phyloP scores from a whole-genome alignment of 2,329 filamentous ascomycete genomes.

The Neopestalotiopsis rosae region DNA sequence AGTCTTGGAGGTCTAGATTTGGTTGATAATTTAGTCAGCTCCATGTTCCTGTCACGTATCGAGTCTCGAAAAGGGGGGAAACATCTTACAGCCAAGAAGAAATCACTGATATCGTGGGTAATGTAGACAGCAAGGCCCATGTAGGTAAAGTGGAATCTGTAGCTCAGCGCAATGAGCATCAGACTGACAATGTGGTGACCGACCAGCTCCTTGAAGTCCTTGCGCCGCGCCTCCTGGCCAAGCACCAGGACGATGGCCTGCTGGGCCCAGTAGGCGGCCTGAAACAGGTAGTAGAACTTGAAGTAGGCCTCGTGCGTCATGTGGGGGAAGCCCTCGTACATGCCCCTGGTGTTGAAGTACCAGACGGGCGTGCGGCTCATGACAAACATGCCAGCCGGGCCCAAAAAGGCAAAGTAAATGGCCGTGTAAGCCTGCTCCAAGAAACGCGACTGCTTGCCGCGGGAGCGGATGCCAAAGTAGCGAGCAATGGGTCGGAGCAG shows the following conservation, averaged over 20 bases:
- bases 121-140: conserved; percentile 94
- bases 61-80: not conserved
- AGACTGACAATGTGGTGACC: conserved; percentile 91
- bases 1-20: conserved; percentile 78
- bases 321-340: conserved; percentile 91
- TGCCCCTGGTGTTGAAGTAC: conserved; percentile 91
- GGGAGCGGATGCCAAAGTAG: conserved; percentile 70
- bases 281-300: conserved; percentile 96
- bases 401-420: conserved; percentile 84
- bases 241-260: conserved; percentile 87
- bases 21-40: not conserved
- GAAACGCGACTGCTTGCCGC: conserved; percentile 85
- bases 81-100: conserved; percentile 83
- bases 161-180: conserved; percentile 82
- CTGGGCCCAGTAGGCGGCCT: conserved; percentile 95
- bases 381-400: conserved; percentile 84
- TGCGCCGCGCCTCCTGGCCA: conserved; percentile 89
- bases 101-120: conserved; percentile 92
- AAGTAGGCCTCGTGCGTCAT: conserved; percentile 78
- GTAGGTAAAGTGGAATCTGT: conserved; percentile 96
- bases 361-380: conserved; percentile 91
- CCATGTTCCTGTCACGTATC: not conserved
- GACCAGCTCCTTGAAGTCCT: conserved; percentile 94
- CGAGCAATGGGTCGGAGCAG: conserved; percentile 78
- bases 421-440: conserved; percentile 97